These are phyloP conservation scores for Diospyros kaki DNA, from an alignment of 148 eudicot genomes.

Conservation along the genomic window DNA sequence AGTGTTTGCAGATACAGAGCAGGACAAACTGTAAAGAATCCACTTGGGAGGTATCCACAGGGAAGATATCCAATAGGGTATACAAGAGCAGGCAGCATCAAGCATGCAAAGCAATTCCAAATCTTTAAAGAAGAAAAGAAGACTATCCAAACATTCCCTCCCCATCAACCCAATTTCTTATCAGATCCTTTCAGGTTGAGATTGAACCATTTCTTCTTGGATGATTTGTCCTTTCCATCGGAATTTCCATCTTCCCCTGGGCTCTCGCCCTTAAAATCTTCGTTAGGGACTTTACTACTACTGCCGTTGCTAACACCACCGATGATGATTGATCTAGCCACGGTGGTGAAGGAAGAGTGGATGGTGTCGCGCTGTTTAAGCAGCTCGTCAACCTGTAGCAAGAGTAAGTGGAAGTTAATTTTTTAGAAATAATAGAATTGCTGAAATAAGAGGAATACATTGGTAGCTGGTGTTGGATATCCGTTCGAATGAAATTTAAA, in stretches of 20 bases:
- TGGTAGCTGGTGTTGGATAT: too few relatives aligned
- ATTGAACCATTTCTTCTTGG: slow-evolving; percentile 87
- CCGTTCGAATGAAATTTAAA: too few relatives aligned
- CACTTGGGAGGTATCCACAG: slow-evolving; percentile 1
- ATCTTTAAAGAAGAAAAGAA: neutral
- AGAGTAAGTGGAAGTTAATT: too few relatives aligned
- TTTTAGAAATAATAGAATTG: too few relatives aligned
- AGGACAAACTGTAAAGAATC: slow-evolving; percentile 2
- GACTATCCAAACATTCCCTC: neutral
- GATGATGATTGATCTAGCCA: slow-evolving; percentile 32
- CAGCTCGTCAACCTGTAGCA: slow-evolving; percentile 82
- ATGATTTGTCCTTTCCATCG: slow-evolving; percentile 73
- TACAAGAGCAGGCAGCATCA: neutral
- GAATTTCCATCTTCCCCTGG: slow-evolving; percentile 75
- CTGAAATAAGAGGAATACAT: too few relatives aligned
- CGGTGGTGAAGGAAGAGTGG: slow-evolving; percentile 81
- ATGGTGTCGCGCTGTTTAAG: slow-evolving; percentile 78
- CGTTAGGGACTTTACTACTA: slow-evolving; percentile 52
- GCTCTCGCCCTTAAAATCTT: slow-evolving; percentile 60
- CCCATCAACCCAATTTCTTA: slow-evolving; percentile 28
- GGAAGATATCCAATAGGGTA: slow-evolving; percentile 5
- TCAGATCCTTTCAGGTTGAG: slow-evolving; percentile 78
- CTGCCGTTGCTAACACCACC: slow-evolving; percentile 57
- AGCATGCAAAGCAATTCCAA: slow-evolving; percentile 11
- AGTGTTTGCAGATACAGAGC: neutral